Evolutionary conservation across 2,329 filamentous ascomycete species (phyloP), one percentile per base, ranked within the genome.

Genomic region (Lasiodiplodia theobromae): DNA sequence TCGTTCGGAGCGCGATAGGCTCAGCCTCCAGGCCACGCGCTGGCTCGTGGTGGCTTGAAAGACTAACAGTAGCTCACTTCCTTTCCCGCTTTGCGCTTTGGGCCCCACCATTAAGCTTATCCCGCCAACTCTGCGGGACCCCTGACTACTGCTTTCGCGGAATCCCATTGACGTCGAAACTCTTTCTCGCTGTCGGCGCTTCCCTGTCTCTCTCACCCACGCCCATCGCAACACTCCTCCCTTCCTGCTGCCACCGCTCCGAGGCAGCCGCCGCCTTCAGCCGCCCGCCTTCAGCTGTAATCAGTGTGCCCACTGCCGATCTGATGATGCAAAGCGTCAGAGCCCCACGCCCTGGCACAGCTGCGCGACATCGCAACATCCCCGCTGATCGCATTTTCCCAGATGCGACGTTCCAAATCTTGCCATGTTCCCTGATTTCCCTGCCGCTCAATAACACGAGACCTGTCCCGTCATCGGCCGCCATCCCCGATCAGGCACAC

Each of bases 311-410:
- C 54, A 14, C 57, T 25, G 57, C 21, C 57, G 57, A 60, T 60
- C 57, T 25, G 21, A 47, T 31, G 57, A 60, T 47, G 57, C 38
- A 31, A 44, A 14, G 28, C 21, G 21, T 31, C 57, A 40, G 37
- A 47, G 37, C 37, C 34, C 18, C 31, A 38, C 31, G 21, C n/a
- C 2, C 11, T 11, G 28, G 16, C 18, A 34, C 31, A 25, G 21
- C 38, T 31, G 38, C 40, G 58, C 58, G 38, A 49, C 40, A 63
- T 63, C 31, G 40, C 44, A 21, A 16, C 44, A 47, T 47, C 44
- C 44, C 44, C 40, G 58, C 58, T 49, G 58, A 63, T 63, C 58
- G 10, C 58, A 63, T 63, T 63, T 49, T 63, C 58, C 38, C 31
- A 34, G 31, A 34, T 34, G 31, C 31, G 31, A 34, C 31, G 31